Evolutionary conservation across 78 protist species (phyloP).

Genomic region (Monocercomonoides exilis): DNA sequence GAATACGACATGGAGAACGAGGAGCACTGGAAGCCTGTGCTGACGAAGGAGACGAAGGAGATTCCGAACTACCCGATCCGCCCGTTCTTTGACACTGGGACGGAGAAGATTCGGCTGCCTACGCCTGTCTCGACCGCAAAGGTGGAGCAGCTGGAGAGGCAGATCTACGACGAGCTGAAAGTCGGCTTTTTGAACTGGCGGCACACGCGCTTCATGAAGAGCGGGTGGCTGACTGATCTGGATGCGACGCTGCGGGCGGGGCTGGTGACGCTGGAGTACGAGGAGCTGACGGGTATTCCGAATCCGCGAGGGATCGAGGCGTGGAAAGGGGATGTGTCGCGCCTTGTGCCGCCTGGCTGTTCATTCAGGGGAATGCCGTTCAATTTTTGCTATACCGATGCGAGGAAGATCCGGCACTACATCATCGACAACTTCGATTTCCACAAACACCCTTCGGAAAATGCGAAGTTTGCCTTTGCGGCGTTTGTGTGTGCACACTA

Average conservation of each 20-base stretch:
- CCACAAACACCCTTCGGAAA: background rate
- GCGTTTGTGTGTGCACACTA: background rate
- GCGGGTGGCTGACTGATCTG: background rate
- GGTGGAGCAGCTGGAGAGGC: background rate
- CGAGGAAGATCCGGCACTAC: background rate
- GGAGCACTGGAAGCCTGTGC: too few relatives aligned
- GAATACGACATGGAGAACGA: background rate
- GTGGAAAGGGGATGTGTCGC: conserved; percentile 1
- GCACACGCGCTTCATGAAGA: background rate
- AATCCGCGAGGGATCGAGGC: background rate
- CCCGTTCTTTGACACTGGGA: background rate
- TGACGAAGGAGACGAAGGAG: background rate
- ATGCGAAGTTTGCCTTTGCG: background rate
- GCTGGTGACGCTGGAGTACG: background rate
- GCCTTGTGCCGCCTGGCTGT: too few relatives aligned
- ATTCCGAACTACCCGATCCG: background rate
- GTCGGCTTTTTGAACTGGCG: background rate
- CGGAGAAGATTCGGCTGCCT: background rate
- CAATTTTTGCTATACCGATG: conserved; percentile 1
- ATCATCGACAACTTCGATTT: background rate
- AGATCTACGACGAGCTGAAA: background rate
- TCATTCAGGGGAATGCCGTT: background rate
- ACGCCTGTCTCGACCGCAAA: background rate
- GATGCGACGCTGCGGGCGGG: background rate
- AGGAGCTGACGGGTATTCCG: background rate